Base-by-base conservation (phyloP, 192 early-diverging fungal genomes). In the Funneliformis mosseae region DNA sequence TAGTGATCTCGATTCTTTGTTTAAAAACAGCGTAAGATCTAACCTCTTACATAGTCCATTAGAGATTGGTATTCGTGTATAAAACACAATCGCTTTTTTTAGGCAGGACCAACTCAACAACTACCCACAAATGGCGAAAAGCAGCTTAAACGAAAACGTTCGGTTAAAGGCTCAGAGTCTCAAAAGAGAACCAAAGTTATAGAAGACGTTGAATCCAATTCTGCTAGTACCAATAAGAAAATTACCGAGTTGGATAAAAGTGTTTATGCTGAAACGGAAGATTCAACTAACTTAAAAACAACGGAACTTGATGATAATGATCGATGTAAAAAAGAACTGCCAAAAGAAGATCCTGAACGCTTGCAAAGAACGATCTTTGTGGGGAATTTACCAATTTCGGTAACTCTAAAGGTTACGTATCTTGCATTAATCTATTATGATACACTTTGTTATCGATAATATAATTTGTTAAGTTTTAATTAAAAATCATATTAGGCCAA, bases 331-430 rank as follows among this genome's bases (percentile, higher is more conserved):
- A 46, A 59, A 4, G 63, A 38, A 50, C 60, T 21, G 46, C 43
- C 11, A 75, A 75, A 7, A n/a, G 42, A n/a, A 55, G 62, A 21
- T 38, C 64, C 21, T 41, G 25, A 64, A 81, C 81, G 90, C 76
- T 86, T 91, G 39, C 86, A 84, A 63, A 90, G 96, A 61, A 97
- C 97, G n/a, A 81, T 93, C 21, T 99, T 98, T 88, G 89, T 99
- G n/a, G 97, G 97, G 39, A 99, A 99, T 81, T 84, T 99, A 63
- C 85, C 92, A 23, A 88, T 94, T 14, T 75, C 84, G 39, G 92
- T 88, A 71, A 88, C 91, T 64, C 85, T 90, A 39, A 92, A 95
- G 85, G 86, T 85, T 78, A 75, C 45, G 3, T 21, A 39, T 45
- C 46, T 46, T 41, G 39, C 28, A 72, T 14, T 68, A 43, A 18